Evolutionary conservation across 331 rosid species (phyloP), one percentile per base, ranked within the genome.

Genomic region (Phaseolus coccineus): DNA sequence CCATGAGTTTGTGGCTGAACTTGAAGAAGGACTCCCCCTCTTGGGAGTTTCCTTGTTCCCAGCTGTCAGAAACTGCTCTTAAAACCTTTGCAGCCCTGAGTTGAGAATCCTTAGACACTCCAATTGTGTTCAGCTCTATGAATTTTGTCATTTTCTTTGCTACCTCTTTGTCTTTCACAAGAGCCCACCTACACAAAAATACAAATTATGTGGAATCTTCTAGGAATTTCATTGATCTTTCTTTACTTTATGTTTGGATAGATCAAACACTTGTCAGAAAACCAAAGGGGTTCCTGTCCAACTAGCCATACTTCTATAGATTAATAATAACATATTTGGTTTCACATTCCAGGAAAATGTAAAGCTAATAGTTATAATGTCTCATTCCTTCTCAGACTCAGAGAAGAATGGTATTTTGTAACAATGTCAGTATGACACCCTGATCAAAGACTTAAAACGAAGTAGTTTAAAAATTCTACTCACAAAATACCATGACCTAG

Each of bases 51-150:
- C 80, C 74, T 39, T 80, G 40, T 35, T 79, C 86, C 31, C 84
- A 69, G 67, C 88, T 88, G 19, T 89, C 90, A 7, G 93, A 81
- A n/a, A 91, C 87, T 2, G 82, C 83, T 69, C 87, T 80, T 56
- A 93, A 73, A 73, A 93, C 81, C 88, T 82, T 93, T 31, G 94
- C 94, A 11, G 97, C 97, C 37, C 97, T 86, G 53, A 91, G 84
- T 52, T 93, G 97, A 1, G 97, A 93, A 78, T 93, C 97, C 84
- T 90, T 91, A 1, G 97, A 93, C 77, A 93, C 97, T 9, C 97
- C 97, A 16, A 93, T 93, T 56, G 97, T 89, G 74, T 71, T 93
- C 31, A 93, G 86, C 92, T 93, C 97, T 40, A 91, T 84, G 81
- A 91, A 93, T 65, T 91, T 93, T 19, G 86, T 87, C 97, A 93